These are phyloP conservation scores for Tricladium varicosporioides DNA, from an alignment of 2,329 filamentous ascomycete genomes.

Conservation along the genomic window DNA sequence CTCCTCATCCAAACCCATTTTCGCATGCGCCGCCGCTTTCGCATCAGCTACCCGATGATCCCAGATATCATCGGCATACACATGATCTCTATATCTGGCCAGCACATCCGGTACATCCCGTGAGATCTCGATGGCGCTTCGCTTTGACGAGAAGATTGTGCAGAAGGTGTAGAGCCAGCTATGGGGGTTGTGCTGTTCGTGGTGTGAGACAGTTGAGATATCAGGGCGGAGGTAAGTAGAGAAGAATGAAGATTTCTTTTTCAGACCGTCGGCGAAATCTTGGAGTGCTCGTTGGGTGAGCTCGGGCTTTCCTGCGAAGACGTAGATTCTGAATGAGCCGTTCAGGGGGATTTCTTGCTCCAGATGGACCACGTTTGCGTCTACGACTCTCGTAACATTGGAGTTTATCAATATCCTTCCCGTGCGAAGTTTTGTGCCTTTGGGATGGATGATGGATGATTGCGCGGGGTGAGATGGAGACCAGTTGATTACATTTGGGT, in stretches of 20 bases:
- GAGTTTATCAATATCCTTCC: slow-evolving; percentile 76
- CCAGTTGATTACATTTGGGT: slow-evolving; percentile 83
- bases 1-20: slow-evolving; percentile 76
- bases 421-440: slow-evolving; percentile 63
- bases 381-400: slow-evolving; percentile 81
- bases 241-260: slow-evolving; percentile 70
- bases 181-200: slow-evolving; percentile 83
- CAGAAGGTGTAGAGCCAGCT: slow-evolving; percentile 78
- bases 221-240: slow-evolving; percentile 62
- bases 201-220: slow-evolving; percentile 62
- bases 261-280: slow-evolving; percentile 67
- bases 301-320: slow-evolving; percentile 73
- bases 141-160: slow-evolving; percentile 68
- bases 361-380: slow-evolving; percentile 85
- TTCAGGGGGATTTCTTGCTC: slow-evolving; percentile 90
- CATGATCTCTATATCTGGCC: slow-evolving; percentile 73
- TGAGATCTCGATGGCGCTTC: slow-evolving; percentile 69
- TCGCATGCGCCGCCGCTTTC: slow-evolving; percentile 74
- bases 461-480: slow-evolving; percentile 68
- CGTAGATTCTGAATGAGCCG: slow-evolving; percentile 80
- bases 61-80: slow-evolving; percentile 83
- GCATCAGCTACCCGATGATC: slow-evolving; percentile 69
- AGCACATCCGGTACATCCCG: slow-evolving; percentile 69
- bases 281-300: slow-evolving; percentile 60
- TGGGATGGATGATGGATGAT: slow-evolving; percentile 66